Base-by-base conservation (phyloP, 129 eudicot species). In the Silybum marianum region DNA sequence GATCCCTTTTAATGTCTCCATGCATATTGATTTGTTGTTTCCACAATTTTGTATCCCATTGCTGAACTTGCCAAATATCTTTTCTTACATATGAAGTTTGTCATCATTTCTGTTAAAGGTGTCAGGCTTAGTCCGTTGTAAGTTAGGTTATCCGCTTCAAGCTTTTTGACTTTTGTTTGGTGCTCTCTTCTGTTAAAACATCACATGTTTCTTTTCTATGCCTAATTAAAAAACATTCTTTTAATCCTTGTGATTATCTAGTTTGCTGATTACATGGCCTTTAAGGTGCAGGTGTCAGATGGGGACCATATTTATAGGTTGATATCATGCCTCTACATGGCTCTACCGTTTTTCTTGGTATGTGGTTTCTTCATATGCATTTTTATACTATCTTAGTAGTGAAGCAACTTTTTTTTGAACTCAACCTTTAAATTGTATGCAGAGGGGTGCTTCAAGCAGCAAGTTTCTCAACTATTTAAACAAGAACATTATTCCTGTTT, bases 401-500 rank as follows among this genome's bases (percentile, higher is more conserved):
- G 9, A 14, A 77, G 39, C 63, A 16, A 19, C 28, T 23, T 81
- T 71, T 25, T 80, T 60, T 32, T 74, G 19, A 74, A 80, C 80
- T 78, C 69, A 83, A 48, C 0, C 73, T 32, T 32, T 69, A 60
- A 14, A 66, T 85, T 86, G 30, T 78, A 6, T 83, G 87, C 94
- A 95, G 99, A 83, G 92, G 86, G 98, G 98, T 80, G 98, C 97
- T 83, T 95, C 99, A 36, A 92, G 92, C 80, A 92, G 99, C 89
- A 95, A 92, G 80, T 95, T 92, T 74, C 90, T 92, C 84, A 88
- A 85, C 73, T 95, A 95, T 86, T 78, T 95, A 87, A 88, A 89
- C 89, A 95, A 90, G 84, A 90, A 95, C 87, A 90, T 95, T 73
- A 82, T 92, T 77, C 96, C 97, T 70, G 96, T 92, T 78, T 90